These are phyloP conservation scores for Cryptococcus maquisensis DNA, from an alignment of 1,284 basidiomycete species.

Conservation along the genomic window DNA sequence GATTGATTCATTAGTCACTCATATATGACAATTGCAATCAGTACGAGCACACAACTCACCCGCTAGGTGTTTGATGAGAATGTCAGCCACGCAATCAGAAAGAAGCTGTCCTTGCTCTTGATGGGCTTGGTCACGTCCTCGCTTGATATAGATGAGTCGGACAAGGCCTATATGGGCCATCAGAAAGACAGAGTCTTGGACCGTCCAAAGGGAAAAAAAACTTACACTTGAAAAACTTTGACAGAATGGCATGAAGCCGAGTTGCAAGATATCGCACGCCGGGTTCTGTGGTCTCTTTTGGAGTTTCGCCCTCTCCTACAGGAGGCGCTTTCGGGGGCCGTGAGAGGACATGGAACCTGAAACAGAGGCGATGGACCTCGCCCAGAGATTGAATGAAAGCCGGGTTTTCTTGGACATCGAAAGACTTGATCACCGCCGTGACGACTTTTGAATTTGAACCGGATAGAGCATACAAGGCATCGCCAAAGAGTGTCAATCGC, in stretches of 20 bases:
- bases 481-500: conserved; percentile 59
- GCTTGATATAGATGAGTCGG: conserved; percentile 73
- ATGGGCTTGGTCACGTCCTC: conserved; percentile 70
- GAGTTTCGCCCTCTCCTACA: conserved; percentile 48
- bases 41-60: not conserved
- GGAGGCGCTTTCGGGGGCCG: not conserved
- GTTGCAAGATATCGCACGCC: conserved; percentile 66
- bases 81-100: conserved; percentile 64
- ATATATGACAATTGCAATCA: not conserved
- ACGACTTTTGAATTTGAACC: conserved; percentile 77
- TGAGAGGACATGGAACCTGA: conserved; percentile 34
- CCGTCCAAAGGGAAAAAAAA: not conserved
- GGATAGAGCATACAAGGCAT: conserved; percentile 80
- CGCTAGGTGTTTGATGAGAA: conserved; percentile 69
- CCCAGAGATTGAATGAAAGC: conserved; percentile 73
- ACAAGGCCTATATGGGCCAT: conserved; percentile 61
- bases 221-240: conserved; percentile 84
- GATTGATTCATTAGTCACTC: not conserved
- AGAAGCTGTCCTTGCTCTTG: conserved; percentile 71
- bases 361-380: conserved; percentile 65
- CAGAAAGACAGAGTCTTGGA: not conserved
- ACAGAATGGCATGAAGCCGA: conserved; percentile 70
- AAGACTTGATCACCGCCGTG: conserved; percentile 67
- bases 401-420: conserved; percentile 62
- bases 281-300: not conserved